Evolutionary conservation across 2,329 filamentous ascomycete genomes (phyloP).

Genomic region (Scedosporium dehoogii): DNA sequence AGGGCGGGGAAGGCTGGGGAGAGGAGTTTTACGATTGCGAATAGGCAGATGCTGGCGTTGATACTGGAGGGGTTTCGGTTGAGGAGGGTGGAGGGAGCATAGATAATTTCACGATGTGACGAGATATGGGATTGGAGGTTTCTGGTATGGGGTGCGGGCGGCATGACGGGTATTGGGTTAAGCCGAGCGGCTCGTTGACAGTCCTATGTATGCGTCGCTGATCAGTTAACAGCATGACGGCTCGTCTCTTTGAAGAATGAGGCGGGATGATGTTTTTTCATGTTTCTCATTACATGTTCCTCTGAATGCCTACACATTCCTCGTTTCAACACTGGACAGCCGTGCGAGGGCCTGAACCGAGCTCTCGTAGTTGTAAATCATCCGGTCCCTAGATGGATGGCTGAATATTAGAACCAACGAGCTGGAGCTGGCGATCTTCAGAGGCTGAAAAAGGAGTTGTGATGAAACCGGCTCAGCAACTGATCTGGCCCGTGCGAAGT

Average conservation of each 20-base stretch:
- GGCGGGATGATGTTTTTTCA: too few relatives aligned
- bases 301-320: too few relatives aligned
- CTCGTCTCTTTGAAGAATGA: too few relatives aligned
- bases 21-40: conserved; percentile 21
- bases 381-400: background rate
- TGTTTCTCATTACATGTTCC: too few relatives aligned
- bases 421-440: too few relatives aligned
- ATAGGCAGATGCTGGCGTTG: conserved; percentile 15
- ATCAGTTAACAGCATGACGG: too few relatives aligned
- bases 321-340: background rate
- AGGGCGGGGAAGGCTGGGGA: conserved; percentile 16
- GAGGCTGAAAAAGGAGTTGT: too few relatives aligned
- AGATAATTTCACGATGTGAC: background rate
- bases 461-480: too few relatives aligned
- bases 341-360: background rate
- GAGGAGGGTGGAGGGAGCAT: background rate
- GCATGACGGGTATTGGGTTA: background rate
- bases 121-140: background rate
- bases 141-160: background rate
- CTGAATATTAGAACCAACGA: background rate
- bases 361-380: background rate
- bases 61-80: conserved; percentile 20
- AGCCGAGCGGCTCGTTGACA: too few relatives aligned
- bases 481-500: too few relatives aligned
- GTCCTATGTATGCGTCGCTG: too few relatives aligned